phyloP scores from a whole-genome alignment of 495 filamentous ascomycete species.

The Xylona heveae region DNA sequence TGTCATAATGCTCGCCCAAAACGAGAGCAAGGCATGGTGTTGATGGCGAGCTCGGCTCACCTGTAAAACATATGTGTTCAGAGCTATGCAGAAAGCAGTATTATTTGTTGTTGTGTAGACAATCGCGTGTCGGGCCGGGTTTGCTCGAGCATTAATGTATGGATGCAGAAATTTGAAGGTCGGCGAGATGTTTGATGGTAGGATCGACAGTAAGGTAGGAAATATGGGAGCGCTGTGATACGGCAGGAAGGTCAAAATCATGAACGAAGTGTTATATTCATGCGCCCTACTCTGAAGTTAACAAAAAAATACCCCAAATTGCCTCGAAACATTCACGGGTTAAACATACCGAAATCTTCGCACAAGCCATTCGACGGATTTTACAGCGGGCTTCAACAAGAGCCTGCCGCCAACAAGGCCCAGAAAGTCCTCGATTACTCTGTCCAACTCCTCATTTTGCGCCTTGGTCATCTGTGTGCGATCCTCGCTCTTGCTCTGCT shows the following conservation, averaged over 20 bases:
- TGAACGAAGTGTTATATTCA: conserved; percentile 60
- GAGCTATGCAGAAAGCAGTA: conserved; percentile 37
- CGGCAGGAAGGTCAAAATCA: conserved; percentile 79
- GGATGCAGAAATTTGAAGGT: conserved; percentile 71
- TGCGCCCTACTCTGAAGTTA: conserved; percentile 45
- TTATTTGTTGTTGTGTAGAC: conserved; percentile 62
- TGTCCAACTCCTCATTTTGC: conserved; percentile 65
- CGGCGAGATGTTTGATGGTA: conserved; percentile 47
- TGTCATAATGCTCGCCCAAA: conserved; percentile 70
- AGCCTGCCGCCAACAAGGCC: conserved; percentile 53
- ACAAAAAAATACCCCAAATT: conserved; percentile 6
- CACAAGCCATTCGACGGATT: conserved; percentile 86
- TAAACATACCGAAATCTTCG: conserved; percentile 60
- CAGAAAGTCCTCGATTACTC: conserved; percentile 59
- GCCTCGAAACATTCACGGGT: too few species aligned
- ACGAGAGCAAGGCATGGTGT: conserved; percentile 54
- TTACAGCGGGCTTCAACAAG: conserved; percentile 64
- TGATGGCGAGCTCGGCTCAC: conserved; percentile 44
- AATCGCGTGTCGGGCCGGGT: conserved; percentile 57
- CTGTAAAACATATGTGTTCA: conserved; percentile 56
- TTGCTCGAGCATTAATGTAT: conserved; percentile 51
- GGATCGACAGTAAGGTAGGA: conserved; percentile 55
- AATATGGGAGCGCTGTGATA: conserved; percentile 74
- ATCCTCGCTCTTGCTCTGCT: conserved; percentile 75
- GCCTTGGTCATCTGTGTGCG: conserved; percentile 57